A percentile compares a stretch with the other conserved stretches of the same genome.
Evolutionary conservation across 2,329 filamentous ascomycete genomes (phyloP).

Genomic region (Lomentospora prolificans): DNA sequence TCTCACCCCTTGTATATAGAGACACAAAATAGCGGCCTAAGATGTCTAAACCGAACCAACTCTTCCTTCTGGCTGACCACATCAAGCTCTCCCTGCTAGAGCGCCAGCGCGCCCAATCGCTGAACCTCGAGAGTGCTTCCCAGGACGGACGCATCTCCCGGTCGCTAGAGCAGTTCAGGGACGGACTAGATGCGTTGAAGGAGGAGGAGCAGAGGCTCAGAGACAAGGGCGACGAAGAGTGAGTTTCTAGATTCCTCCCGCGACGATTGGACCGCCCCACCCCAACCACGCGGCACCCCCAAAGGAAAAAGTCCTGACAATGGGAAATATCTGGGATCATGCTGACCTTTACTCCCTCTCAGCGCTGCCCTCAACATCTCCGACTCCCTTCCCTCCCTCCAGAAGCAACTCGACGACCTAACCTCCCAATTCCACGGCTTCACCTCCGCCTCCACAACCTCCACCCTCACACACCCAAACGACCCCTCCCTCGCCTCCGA

Average conservation of each 20-base stretch:
- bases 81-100: slow-evolving; percentile 94
- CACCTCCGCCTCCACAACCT: slow-evolving; percentile 36
- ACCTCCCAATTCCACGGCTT: slow-evolving; percentile 70
- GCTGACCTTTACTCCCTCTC: slow-evolving; percentile 1
- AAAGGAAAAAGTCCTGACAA: no score
- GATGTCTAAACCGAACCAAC: slow-evolving; percentile 59
- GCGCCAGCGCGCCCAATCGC: slow-evolving; percentile 72
- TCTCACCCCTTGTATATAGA: neutral
- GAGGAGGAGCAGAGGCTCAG: slow-evolving; percentile 53
- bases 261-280: no score
- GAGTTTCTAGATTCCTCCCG: slow-evolving; percentile 18
- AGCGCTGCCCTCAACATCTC: slow-evolving; percentile 40
- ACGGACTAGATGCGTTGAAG: slow-evolving; percentile 64
- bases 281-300: no score
- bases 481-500: slow-evolving; percentile 51
- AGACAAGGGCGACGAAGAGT: slow-evolving; percentile 55
- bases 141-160: slow-evolving; percentile 85
- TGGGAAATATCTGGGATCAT: no score
- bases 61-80: slow-evolving; percentile 90
- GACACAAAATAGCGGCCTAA: slow-evolving; percentile 10
- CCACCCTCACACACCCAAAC: slow-evolving; percentile 51
- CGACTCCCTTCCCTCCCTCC: slow-evolving; percentile 59
- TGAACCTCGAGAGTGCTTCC: slow-evolving; percentile 67
- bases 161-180: slow-evolving; percentile 76
- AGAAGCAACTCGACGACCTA: slow-evolving; percentile 66